These are phyloP conservation scores for Tylopilus felleus DNA, from an alignment of 768 basidiomycete species.

Conservation along the genomic window DNA sequence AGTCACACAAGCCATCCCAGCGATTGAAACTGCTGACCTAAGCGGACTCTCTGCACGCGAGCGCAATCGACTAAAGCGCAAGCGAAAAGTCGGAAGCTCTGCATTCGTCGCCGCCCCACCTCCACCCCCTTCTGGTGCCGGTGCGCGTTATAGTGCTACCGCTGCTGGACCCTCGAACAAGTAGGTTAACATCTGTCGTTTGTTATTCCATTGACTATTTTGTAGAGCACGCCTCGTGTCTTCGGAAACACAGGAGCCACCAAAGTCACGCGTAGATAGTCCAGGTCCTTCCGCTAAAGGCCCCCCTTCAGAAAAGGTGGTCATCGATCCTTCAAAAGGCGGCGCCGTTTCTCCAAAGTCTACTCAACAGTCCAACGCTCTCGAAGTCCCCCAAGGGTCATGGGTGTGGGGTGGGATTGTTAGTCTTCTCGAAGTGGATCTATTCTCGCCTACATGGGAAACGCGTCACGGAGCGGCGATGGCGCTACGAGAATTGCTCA, in stretches of 20 bases:
- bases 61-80: slow-evolving; percentile 90
- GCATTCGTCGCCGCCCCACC: slow-evolving; percentile 75
- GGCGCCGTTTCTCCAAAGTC: slow-evolving; percentile 80
- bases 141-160: slow-evolving; percentile 60
- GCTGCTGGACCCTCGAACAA: slow-evolving; percentile 59
- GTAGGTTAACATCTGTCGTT: slow-evolving; percentile 31
- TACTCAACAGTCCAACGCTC: slow-evolving; percentile 70
- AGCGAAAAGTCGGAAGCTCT: slow-evolving; percentile 82
- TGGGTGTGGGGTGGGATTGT: slow-evolving; percentile 90
- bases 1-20: slow-evolving; percentile 37
- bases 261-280: slow-evolving; percentile 56
- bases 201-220: slow-evolving; percentile 1
- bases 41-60: slow-evolving; percentile 83
- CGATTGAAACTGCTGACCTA: slow-evolving; percentile 41
- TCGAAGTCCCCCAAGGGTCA: slow-evolving; percentile 67
- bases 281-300: slow-evolving; percentile 44
- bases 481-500: slow-evolving; percentile 85
- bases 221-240: slow-evolving; percentile 71
- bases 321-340: slow-evolving; percentile 79
- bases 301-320: slow-evolving; percentile 55
- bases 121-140: slow-evolving; percentile 53
- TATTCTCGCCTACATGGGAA: slow-evolving; percentile 90
- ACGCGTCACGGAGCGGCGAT: slow-evolving; percentile 91
- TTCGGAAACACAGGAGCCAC: slow-evolving; percentile 50
- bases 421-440: slow-evolving; percentile 73